Evolutionary conservation across 1,139 yeast species (phyloP).

Genomic region (Zygotorulaspora mrakii): DNA sequence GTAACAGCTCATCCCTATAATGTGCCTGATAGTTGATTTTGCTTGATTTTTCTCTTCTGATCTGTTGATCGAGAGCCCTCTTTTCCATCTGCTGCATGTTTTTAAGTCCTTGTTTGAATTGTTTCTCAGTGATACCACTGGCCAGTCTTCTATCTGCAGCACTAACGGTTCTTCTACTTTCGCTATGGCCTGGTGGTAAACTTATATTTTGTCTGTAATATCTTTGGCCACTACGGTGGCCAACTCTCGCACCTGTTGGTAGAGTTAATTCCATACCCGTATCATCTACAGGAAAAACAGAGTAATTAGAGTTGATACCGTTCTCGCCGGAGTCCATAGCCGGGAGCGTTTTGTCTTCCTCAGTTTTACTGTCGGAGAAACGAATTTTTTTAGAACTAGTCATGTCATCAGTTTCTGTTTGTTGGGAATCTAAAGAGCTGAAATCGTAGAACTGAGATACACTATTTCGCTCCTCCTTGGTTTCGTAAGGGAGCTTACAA

Average conservation of each 20-base stretch:
- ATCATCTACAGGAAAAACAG: conserved; percentile 43
- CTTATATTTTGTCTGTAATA: conserved; percentile 55
- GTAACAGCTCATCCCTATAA: conserved; percentile 60
- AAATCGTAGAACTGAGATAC: conserved; percentile 86
- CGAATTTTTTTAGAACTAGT: conserved; percentile 23
- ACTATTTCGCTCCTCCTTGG: conserved; percentile 73
- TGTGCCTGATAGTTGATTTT: conserved; percentile 60
- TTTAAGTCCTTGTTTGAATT: conserved; percentile 44
- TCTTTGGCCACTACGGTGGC: conserved; percentile 63
- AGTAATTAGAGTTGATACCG: conserved; percentile 36
- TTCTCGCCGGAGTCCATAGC: conserved; percentile 14
- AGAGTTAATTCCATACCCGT: conserved; percentile 56
- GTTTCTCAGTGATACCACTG: conserved; percentile 43
- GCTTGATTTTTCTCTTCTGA: conserved; percentile 45
- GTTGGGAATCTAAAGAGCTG: conserved; percentile 54
- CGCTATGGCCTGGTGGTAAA: conserved; percentile 24
- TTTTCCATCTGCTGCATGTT: conserved; percentile 46
- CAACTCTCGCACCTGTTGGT: conserved; percentile 61
- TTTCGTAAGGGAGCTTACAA: conserved; percentile 83
- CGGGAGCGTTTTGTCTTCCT: conserved; percentile 33
- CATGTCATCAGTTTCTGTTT: conserved; percentile 10
- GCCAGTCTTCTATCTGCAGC: conserved; percentile 54
- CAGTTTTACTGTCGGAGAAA: conserved; percentile 41
- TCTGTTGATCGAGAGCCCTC: conserved; percentile 47
- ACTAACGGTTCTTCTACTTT: conserved; percentile 45